Base-by-base conservation (phyloP, 257 asterid genomes). In the Fraxinus excelsior region DNA sequence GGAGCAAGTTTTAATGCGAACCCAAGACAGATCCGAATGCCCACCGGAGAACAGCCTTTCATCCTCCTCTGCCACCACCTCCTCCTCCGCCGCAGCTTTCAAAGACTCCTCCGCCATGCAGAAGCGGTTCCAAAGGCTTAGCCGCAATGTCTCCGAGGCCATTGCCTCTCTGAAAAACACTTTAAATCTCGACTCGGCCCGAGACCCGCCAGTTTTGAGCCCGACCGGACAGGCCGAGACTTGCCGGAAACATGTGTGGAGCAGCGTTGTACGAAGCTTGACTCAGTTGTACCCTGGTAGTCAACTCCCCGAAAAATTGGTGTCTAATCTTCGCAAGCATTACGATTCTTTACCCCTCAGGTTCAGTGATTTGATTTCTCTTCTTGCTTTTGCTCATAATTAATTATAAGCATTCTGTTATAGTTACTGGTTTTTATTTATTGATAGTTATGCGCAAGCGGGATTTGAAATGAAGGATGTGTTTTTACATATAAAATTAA, bases 401-500 rank as follows among this genome's bases (percentile, higher is more conserved):
- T 32, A 0, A 32, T 79, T 49, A 37, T 79, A 35, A 66, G 32
- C 64, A 65, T 44, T 78, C 68, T 60, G 79, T 53, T 68, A 71
- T 72, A 65, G 34, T 67, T 72, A 37, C 23, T 7, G 32, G 46
- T 28, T 70, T 35, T 12, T 64, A 38, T 67, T 66, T 2, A 81
- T 80, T 79, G 72, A 75, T 78, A 96, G 99, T 83, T 93, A 96
- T 74, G 90, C 97, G 18, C 96, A 96, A 81, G 96, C 94, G 44
- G 97, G 92, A 66, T 93, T 96, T 73, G 99, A 96, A 82, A 90
- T 93, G 98, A 96, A 96, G 85, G 99, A 96, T 53, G 99, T 96
- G 70, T 93, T 96, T 86, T 83, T 96, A 81, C 99, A 93, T 82
- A 91, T 96, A 49, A 96, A 92, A 87, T 87, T 96, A 89, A 86